phyloP scores from a whole-genome alignment of 805 yeast species.

The Wickerhamiella cacticola region DNA sequence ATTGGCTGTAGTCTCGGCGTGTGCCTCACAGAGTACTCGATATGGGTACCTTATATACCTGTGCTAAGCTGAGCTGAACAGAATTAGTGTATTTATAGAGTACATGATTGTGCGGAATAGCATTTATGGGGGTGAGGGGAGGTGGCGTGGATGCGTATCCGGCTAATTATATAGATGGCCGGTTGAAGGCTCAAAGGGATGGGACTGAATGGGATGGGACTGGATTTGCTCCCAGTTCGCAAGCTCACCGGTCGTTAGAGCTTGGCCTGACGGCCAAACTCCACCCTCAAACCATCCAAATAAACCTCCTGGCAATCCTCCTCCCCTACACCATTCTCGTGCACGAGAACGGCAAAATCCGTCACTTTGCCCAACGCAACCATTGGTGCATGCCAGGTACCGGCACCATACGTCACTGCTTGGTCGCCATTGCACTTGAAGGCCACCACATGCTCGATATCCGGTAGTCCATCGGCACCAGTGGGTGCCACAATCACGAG shows the following conservation, averaged over 20 bases:
- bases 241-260: not conserved
- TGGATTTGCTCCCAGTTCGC: too few relatives aligned
- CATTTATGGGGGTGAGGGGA: too few relatives aligned
- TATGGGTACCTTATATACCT: too few relatives aligned
- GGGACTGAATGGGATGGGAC: too few relatives aligned
- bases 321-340: conserved; percentile 65
- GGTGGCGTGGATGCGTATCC: too few relatives aligned
- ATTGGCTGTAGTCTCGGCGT: too few relatives aligned
- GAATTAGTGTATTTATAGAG: too few relatives aligned
- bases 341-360: conserved; percentile 81
- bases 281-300: conserved; percentile 38
- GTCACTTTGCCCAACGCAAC: conserved; percentile 55
- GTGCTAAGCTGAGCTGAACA: too few relatives aligned
- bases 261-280: conserved; percentile 9
- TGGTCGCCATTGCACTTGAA: conserved; percentile 72
- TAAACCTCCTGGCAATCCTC: conserved; percentile 78
- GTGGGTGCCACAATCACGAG: conserved; percentile 65
- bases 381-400: conserved; percentile 97
- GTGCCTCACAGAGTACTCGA: too few relatives aligned
- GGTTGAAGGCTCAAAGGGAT: too few relatives aligned
- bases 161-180: too few relatives aligned
- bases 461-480: conserved; percentile 39
- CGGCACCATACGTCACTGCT: conserved; percentile 75
- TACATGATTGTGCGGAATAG: too few relatives aligned
- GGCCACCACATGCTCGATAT: conserved; percentile 42